phyloP scores from a whole-genome alignment of 176 grass and related monocot genomes.

The Poa pratensis region DNA sequence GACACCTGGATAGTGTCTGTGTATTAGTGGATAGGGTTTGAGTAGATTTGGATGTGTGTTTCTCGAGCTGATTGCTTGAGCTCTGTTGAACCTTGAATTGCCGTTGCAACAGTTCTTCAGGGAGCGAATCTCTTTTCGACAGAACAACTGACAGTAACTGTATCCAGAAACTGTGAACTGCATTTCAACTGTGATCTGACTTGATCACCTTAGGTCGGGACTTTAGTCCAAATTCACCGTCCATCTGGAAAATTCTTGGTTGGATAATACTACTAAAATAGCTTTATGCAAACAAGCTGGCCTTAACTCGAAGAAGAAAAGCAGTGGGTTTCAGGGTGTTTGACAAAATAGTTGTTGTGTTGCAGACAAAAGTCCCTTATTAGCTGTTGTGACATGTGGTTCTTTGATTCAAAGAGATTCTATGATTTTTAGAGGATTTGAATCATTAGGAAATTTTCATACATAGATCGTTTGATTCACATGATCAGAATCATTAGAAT shows the following conservation, averaged over 20 bases:
- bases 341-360: background rate
- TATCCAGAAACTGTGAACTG: background rate
- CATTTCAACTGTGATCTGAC: background rate
- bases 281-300: no score
- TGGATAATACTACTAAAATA: background rate
- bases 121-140: background rate
- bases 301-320: background rate
- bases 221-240: background rate
- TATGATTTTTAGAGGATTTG: background rate
- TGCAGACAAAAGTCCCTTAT: no score
- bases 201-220: background rate
- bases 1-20: conserved; percentile 25
- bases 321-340: background rate
- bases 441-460: background rate
- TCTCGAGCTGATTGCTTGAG: conserved; percentile 1
- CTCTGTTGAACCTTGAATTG: background rate
- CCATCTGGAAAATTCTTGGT: background rate
- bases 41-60: background rate
- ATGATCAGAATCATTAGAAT: background rate
- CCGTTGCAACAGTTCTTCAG: background rate
- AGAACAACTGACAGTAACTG: background rate
- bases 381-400: background rate
- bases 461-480: background rate
- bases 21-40: conserved; percentile 24
- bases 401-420: background rate